These are phyloP conservation scores for Globisporangium sylvaticum DNA, from an alignment of 352 stramenopile species.

Conservation along the genomic window DNA sequence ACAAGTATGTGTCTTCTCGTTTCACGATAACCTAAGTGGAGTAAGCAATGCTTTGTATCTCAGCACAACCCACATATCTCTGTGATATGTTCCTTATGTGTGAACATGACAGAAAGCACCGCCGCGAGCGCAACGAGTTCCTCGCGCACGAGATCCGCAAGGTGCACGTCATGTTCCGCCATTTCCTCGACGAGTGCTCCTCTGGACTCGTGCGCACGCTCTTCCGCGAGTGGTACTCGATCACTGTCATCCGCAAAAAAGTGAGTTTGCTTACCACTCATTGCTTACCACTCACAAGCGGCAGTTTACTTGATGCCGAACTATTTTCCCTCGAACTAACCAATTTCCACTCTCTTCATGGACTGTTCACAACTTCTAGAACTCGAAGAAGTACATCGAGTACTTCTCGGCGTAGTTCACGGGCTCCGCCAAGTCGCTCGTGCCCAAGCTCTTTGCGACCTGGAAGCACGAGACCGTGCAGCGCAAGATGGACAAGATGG, in stretches of 20 bases:
- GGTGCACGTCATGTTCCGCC: constrained; percentile 48
- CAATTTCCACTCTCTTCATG: background rate
- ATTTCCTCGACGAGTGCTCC: constrained; percentile 47
- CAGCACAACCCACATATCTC: background rate
- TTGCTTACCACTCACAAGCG: background rate
- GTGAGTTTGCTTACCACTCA: constrained; percentile 18
- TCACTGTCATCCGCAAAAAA: constrained; percentile 57
- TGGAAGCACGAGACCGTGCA: constrained; percentile 43
- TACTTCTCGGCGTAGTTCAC: constrained; percentile 75
- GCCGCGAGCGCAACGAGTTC: constrained; percentile 51
- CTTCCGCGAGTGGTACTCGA: constrained; percentile 67
- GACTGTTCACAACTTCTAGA: constrained; percentile 21
- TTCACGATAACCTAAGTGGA: too few relatives aligned
- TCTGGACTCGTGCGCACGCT: constrained; percentile 43
- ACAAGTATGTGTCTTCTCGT: constrained; percentile 29
- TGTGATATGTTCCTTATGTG: background rate
- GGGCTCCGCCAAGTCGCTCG: constrained; percentile 42
- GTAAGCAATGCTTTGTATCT: too few relatives aligned
- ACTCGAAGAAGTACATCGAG: constrained; percentile 65
- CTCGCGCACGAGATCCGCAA: constrained; percentile 50
- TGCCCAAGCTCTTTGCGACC: constrained; percentile 44
- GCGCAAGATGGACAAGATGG: constrained; percentile 30
- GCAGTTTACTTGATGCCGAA: background rate
- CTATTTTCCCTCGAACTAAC: background rate
- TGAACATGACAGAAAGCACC: constrained; percentile 24